Conservation (phyloP, 805 yeast genomes). For the Vanderwaltozyma polyspora region DNA sequence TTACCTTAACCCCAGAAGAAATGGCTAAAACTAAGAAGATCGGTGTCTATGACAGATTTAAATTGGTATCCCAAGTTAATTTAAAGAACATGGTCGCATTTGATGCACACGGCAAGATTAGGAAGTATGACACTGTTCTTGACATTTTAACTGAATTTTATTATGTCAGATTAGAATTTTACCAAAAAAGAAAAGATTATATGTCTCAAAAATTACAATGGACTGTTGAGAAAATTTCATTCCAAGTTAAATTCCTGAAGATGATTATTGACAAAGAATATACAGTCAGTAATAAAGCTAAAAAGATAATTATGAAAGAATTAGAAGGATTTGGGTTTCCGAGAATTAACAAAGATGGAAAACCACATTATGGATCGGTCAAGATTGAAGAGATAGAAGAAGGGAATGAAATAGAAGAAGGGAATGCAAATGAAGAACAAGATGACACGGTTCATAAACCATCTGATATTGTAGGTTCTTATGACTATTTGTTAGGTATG, state of each 20-base stretch:
- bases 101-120: slow-evolving; percentile 79
- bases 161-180: slow-evolving; percentile 75
- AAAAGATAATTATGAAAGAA: slow-evolving; percentile 50
- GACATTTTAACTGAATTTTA: slow-evolving; percentile 80
- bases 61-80: slow-evolving; percentile 54
- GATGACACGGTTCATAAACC: slow-evolving; percentile 30
- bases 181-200: slow-evolving; percentile 82
- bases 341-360: slow-evolving; percentile 59
- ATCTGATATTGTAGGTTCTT: slow-evolving; percentile 49
- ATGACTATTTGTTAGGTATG: slow-evolving; percentile 86
- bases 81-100: slow-evolving; percentile 91
- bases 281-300: slow-evolving; percentile 62
- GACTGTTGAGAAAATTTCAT: slow-evolving; percentile 60
- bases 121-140: slow-evolving; percentile 61
- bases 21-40: slow-evolving; percentile 66
- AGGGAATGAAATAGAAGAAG: slow-evolving; percentile 30
- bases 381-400: slow-evolving; percentile 24
- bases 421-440: slow-evolving; percentile 31
- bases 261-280: slow-evolving; percentile 72
- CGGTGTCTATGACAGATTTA: slow-evolving; percentile 80
- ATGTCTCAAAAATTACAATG: slow-evolving; percentile 58
- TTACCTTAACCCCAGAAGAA: slow-evolving; percentile 64
- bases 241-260: slow-evolving; percentile 86
- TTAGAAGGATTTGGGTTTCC: slow-evolving; percentile 61
- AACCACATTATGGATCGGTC: slow-evolving; percentile 39